Evolutionary conservation across 805 yeast genomes (phyloP).

Genomic region (Maudiozyma barnettii): DNA sequence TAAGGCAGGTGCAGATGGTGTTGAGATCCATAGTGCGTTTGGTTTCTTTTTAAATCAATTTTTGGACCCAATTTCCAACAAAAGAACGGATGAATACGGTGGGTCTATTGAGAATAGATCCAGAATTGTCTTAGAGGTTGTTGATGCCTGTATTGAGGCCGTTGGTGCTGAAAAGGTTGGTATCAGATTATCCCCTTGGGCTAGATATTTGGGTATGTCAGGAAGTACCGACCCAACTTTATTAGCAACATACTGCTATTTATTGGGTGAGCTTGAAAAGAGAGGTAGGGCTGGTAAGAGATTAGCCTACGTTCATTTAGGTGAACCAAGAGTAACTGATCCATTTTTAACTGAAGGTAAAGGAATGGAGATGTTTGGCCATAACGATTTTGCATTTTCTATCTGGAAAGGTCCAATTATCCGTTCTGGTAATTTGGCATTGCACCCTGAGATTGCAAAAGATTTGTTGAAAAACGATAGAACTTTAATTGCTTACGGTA

Average conservation of each 20-base stretch:
- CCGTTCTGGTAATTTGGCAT: constrained; percentile 31
- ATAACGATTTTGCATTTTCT: constrained; percentile 31
- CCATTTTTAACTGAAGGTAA: constrained; percentile 12
- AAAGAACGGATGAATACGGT: constrained; percentile 45
- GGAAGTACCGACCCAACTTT: constrained; percentile 28
- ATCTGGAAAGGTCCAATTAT: constrained; percentile 38
- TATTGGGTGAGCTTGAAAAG: constrained; percentile 31
- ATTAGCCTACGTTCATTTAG: constrained; percentile 34
- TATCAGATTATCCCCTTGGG: constrained; percentile 37
- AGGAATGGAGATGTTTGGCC: constrained; percentile 20
- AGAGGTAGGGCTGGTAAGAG: constrained; percentile 25
- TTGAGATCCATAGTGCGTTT: constrained; percentile 59
- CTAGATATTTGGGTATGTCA: constrained; percentile 31
- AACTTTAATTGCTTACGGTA: constrained; percentile 37
- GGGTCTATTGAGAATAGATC: constrained; percentile 43
- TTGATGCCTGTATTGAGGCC: constrained; percentile 40
- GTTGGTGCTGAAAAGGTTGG: constrained; percentile 43
- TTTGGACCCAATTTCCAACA: constrained; percentile 36
- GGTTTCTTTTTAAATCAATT: constrained; percentile 54
- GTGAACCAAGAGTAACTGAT: constrained; percentile 35
- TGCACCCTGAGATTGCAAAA: constrained; percentile 18
- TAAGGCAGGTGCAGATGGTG: constrained; percentile 41
- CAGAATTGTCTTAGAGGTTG: constrained; percentile 35
- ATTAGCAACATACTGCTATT: constrained; percentile 30
- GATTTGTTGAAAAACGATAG: constrained; percentile 31